phyloP scores from a whole-genome alignment of 1,284 basidiomycete genomes.

The Moniliophthora roreri region DNA sequence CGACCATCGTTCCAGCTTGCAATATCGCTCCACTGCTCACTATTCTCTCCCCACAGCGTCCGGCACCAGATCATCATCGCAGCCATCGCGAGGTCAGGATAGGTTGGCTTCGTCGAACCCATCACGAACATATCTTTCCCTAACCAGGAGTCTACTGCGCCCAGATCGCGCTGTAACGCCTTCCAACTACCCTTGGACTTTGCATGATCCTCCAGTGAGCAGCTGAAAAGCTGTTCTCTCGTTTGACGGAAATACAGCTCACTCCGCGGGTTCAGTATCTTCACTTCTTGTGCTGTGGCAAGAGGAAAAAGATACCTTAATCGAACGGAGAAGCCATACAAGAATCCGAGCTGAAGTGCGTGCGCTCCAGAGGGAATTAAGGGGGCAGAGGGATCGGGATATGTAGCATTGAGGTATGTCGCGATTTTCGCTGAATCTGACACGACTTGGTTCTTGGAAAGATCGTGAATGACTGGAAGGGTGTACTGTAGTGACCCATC shows the following conservation, averaged over 20 bases:
- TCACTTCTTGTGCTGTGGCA: background rate
- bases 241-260: background rate
- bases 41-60: constrained; percentile 6
- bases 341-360: background rate
- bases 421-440: constrained; percentile 8
- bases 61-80: constrained; percentile 9
- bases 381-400: background rate
- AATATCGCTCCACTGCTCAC: constrained; percentile 11
- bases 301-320: background rate
- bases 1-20: constrained; percentile 9
- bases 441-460: background rate
- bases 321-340: background rate
- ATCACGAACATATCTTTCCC: constrained; percentile 5
- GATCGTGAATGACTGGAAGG: constrained; percentile 7
- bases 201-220: background rate
- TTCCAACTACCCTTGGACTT: background rate
- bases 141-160: background rate
- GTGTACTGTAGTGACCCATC: constrained; percentile 1
- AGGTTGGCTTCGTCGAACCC: background rate
- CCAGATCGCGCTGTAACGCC: background rate
- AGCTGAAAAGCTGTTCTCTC: background rate
- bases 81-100: constrained; percentile 7
- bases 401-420: constrained; percentile 1
- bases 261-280: background rate
- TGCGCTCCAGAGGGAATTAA: background rate